Conservation (phyloP, 2,329 filamentous ascomycete species). For the Alternaria incomplexa region DNA sequence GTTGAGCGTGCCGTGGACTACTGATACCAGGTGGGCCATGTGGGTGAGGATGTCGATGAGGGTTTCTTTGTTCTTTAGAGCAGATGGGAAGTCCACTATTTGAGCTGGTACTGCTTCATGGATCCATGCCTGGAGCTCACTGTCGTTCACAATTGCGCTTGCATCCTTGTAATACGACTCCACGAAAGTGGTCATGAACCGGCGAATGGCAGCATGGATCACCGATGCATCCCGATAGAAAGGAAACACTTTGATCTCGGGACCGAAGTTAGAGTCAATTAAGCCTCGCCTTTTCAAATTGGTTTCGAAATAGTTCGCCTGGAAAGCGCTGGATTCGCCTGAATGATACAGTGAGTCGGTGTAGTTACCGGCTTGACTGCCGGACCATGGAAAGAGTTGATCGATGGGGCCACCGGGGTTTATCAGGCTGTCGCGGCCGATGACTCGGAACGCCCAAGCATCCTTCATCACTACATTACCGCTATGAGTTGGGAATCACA, state of each 20-base stretch:
- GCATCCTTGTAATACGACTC: background rate
- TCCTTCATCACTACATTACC: background rate
- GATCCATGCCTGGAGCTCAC: slow-evolving; percentile 1
- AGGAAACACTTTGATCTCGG: slow-evolving; percentile 1
- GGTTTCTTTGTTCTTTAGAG: background rate
- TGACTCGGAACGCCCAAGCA: slow-evolving; percentile 2
- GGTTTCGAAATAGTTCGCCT: slow-evolving; percentile 1
- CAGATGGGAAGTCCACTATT: background rate
- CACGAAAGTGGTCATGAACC: background rate
- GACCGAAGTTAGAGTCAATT: slow-evolving; percentile 2
- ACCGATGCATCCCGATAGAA: background rate
- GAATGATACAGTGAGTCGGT: slow-evolving; percentile 3
- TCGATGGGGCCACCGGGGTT: slow-evolving; percentile 4
- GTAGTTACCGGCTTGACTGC: background rate
- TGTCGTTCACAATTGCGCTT: background rate
- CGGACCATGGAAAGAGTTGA: background rate
- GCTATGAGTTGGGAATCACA: background rate
- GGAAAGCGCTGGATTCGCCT: background rate
- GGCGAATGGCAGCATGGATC: background rate
- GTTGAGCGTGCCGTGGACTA: slow-evolving; percentile 4
- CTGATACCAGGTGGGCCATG: slow-evolving; percentile 2
- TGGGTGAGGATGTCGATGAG: slow-evolving; percentile 4
- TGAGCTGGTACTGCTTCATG: background rate
- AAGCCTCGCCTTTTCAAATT: background rate
- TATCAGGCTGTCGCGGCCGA: background rate